These are phyloP conservation scores for Boletus edulis DNA, from an alignment of 768 basidiomycete species.

Conservation along the genomic window DNA sequence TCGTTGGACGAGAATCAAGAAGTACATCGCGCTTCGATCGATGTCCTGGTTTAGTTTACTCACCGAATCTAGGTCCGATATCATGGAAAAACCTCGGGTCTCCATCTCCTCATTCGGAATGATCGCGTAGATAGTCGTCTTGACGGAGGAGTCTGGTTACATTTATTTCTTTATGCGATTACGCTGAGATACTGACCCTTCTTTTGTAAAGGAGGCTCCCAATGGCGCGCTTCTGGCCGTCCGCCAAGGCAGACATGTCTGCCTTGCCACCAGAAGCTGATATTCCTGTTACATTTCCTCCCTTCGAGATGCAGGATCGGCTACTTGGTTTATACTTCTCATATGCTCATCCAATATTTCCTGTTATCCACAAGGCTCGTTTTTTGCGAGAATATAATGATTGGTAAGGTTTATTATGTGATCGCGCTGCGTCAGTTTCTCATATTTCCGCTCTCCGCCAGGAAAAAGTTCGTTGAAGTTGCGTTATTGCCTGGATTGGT, in stretches of 20 bases:
- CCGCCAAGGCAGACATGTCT: constrained; percentile 41
- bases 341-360: constrained; percentile 81
- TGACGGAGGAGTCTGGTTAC: constrained; percentile 66
- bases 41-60: constrained; percentile 6
- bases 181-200: constrained; percentile 10
- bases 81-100: constrained; percentile 74
- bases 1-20: constrained; percentile 78
- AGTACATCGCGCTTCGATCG: constrained; percentile 34
- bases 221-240: constrained; percentile 75
- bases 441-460: constrained; percentile 2
- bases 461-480: constrained; percentile 27
- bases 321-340: constrained; percentile 77
- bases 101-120: constrained; percentile 68
- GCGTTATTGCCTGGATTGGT: background rate
- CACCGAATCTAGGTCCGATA: constrained; percentile 65
- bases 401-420: constrained; percentile 36
- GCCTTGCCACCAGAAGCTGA: constrained; percentile 43
- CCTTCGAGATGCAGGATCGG: constrained; percentile 58
- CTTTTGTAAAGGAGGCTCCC: constrained; percentile 54
- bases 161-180: constrained; percentile 11
- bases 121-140: constrained; percentile 66
- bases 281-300: constrained; percentile 53
- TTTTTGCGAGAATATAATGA: constrained; percentile 65
- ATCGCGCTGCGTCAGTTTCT: background rate
- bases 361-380: constrained; percentile 69